Conservation (phyloP, 169 alveolate genomes). For the Haemoproteus tartakovskyi region DNA sequence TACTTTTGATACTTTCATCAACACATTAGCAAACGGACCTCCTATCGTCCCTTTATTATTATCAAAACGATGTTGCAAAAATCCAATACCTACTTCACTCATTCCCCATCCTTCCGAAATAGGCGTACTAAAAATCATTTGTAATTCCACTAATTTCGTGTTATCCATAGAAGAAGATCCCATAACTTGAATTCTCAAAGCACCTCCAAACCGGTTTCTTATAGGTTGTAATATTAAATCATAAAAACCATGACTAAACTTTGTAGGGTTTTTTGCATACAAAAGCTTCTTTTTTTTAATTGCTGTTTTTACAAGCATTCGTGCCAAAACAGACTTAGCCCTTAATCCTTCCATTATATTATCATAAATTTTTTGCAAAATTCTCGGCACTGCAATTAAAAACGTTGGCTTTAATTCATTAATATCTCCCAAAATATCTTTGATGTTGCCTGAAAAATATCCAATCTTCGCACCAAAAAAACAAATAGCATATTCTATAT, state of each 20-base stretch:
- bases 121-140: slow-evolving; percentile 70
- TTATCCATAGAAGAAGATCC: slow-evolving; percentile 78
- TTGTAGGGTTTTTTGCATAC: slow-evolving; percentile 65
- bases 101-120: slow-evolving; percentile 81
- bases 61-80: slow-evolving; percentile 74
- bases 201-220: slow-evolving; percentile 74
- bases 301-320: slow-evolving; percentile 69
- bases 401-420: slow-evolving; percentile 76
- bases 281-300: slow-evolving; percentile 51
- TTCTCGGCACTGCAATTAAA: slow-evolving; percentile 77
- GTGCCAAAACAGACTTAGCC: slow-evolving; percentile 65
- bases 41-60: slow-evolving; percentile 75
- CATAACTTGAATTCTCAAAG: slow-evolving; percentile 69
- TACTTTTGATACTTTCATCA: slow-evolving; percentile 70
- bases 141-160: slow-evolving; percentile 69
- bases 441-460: slow-evolving; percentile 87
- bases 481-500: slow-evolving; percentile 73
- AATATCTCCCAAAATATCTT: slow-evolving; percentile 86
- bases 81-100: slow-evolving; percentile 75
- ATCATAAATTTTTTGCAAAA: slow-evolving; percentile 76
- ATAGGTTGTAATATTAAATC: slow-evolving; percentile 74
- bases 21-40: slow-evolving; percentile 71
- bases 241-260: slow-evolving; percentile 52
- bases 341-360: slow-evolving; percentile 71
- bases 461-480: slow-evolving; percentile 83